Conservation (phyloP, 495 filamentous ascomycete species). For the Bacidia gigantensis region DNA sequence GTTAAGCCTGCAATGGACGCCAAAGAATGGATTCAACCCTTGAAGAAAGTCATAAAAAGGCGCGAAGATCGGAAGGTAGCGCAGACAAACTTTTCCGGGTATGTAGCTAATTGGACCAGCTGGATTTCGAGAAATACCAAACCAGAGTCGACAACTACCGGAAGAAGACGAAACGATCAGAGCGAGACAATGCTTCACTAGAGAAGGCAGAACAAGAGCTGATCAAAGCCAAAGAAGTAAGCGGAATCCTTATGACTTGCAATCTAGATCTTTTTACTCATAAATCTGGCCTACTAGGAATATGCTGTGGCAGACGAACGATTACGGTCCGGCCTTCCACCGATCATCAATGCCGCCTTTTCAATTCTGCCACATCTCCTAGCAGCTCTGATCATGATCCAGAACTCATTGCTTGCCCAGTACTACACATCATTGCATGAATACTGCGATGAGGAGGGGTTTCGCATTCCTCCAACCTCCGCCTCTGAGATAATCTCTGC, state of each 20-base stretch:
- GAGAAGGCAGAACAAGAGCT: conserved; percentile 72
- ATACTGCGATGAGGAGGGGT: conserved; percentile 57
- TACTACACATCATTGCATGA: conserved; percentile 74
- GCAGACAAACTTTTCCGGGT: neutral
- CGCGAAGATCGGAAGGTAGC: conserved; percentile 70
- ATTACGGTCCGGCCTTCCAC: conserved; percentile 60
- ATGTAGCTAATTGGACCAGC: conserved; percentile 23
- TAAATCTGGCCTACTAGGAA: conserved; percentile 34
- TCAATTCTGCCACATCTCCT: conserved; percentile 70
- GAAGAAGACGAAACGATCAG: conserved; percentile 56
- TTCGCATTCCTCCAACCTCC: conserved; percentile 59
- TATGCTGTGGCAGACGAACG: conserved; percentile 75
- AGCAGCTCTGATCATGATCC: conserved; percentile 58
- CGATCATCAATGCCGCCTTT: conserved; percentile 58
- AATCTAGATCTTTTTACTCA: neutral
- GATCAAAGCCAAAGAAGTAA: conserved; percentile 49
- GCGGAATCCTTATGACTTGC: neutral
- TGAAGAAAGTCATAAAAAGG: conserved; percentile 88
- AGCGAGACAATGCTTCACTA: conserved; percentile 64
- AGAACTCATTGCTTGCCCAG: conserved; percentile 69
- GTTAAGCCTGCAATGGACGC: conserved; percentile 60
- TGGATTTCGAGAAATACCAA: conserved; percentile 77
- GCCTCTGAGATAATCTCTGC: conserved; percentile 56
- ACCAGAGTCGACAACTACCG: conserved; percentile 54
- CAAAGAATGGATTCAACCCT: conserved; percentile 53